Percentiles rank a stretch among this genome's conserved stretches.
Evolutionary conservation across 2,329 filamentous ascomycete genomes (phyloP).

Genomic region (Botrytis medusae): DNA sequence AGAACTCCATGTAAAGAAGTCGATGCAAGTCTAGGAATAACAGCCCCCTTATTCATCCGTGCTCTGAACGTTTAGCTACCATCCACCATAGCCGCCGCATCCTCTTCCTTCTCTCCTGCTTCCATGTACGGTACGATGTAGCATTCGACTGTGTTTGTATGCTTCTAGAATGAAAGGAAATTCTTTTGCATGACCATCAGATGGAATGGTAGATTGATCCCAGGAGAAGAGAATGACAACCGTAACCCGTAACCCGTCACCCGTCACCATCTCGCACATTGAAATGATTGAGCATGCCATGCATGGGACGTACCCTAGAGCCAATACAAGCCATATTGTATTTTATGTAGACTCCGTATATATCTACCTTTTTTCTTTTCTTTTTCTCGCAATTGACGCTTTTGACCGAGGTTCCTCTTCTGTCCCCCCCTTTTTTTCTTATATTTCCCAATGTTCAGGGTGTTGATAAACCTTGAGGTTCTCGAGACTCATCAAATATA

Average conservation of each 20-base stretch:
- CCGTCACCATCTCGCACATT: background rate
- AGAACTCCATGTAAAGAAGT: background rate
- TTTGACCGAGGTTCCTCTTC: background rate
- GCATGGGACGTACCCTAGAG: background rate
- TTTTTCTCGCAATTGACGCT: background rate
- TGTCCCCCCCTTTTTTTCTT: background rate
- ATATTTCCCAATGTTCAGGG: background rate
- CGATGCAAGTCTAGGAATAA: background rate
- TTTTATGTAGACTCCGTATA: background rate
- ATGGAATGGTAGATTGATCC: background rate
- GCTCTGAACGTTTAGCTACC: constrained; percentile 1
- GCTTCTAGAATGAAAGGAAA: constrained; percentile 7
- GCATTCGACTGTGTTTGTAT: background rate
- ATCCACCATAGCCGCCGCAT: background rate
- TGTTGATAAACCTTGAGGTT: background rate
- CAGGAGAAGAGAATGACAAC: background rate
- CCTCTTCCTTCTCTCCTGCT: constrained; percentile 3
- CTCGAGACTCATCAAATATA: background rate
- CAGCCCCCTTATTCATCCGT: background rate
- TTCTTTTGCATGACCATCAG: background rate
- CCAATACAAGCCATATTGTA: no score
- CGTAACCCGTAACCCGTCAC: background rate
- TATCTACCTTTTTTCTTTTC: background rate
- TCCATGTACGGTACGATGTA: background rate
- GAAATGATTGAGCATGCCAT: background rate